These are phyloP conservation scores for Porpolomopsis calyptriformis DNA, from an alignment of 768 basidiomycete species.

Conservation along the genomic window DNA sequence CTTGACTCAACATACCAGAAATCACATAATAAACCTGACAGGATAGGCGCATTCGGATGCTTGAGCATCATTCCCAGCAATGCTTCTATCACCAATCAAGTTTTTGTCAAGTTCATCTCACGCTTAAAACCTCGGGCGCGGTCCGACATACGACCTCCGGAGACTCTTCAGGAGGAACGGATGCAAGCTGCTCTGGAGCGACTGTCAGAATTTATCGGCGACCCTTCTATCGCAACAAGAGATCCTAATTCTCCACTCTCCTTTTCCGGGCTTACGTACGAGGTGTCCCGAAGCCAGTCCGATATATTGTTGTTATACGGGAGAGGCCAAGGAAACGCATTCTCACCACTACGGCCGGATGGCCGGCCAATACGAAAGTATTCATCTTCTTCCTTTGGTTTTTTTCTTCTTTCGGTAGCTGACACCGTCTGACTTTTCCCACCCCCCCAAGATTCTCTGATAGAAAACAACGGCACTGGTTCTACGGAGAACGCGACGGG, in stretches of 20 bases:
- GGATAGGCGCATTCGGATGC: conserved; percentile 42
- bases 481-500: conserved; percentile 44
- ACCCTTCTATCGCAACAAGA: conserved; percentile 35
- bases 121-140: conserved; percentile 36
- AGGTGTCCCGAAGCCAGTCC: conserved; percentile 40
- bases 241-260: conserved; percentile 55
- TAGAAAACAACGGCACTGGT: conserved; percentile 50
- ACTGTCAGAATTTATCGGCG: conserved; percentile 41
- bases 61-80: conserved; percentile 45
- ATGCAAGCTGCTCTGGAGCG: conserved; percentile 44
- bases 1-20: neutral
- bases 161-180: conserved; percentile 30
- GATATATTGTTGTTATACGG: conserved; percentile 38
- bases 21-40: neutral
- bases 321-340: conserved; percentile 34
- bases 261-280: conserved; percentile 51
- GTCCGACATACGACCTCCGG: conserved; percentile 36
- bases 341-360: conserved; percentile 46
- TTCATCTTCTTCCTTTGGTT: conserved; percentile 8
- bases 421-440: neutral
- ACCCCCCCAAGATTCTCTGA: conserved; percentile 42
- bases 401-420: neutral
- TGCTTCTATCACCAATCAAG: conserved; percentile 54
- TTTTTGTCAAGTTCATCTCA: conserved; percentile 50
- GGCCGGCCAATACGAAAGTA: conserved; percentile 59